Base-by-base conservation (phyloP, 108 stramenopile genomes). In the Cylindrotheca fusiformis region DNA sequence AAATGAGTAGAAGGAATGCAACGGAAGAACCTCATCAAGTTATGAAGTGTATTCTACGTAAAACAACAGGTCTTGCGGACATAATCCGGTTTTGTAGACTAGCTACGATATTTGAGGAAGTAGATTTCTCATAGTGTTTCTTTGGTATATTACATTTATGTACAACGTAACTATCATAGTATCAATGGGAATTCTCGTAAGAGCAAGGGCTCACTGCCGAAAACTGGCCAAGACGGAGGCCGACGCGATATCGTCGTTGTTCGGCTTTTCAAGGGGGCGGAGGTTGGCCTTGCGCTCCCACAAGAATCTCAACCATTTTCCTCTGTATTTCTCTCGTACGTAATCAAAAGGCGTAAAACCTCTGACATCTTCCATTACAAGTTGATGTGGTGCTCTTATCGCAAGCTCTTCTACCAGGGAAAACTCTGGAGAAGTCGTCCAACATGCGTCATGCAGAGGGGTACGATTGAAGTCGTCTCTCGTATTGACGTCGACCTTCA, bases 391-490 rank as follows among this genome's bases (percentile, higher is more conserved):
- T 41, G 36, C 36, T 10, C 6, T 41, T 6, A 6, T 6, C 36
- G 14, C 6, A 6, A 75, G 50, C 14, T 71, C 50, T 2, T 57
- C 52, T 12, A 36, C 60, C 0, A 80, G 18, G 5, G 71, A 23
- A 22, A 57, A 54, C 8, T 52, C 44, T 0, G 87, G 85, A 22
- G 44, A 31, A 1, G 79, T 27, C 2, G 85, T 86, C 87, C 87
- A 93, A 57, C 82, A 93, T 4, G 86, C 85, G 70, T 89, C 86
- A 56, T 93, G 91, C 3, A 87, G 60, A 1, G 88, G 86, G 1
- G 81, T 93, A 1, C 88, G 71, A 24, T 88, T 86, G 29, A 64
- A 82, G 59, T 89, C 91, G 72, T 86, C 85, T 27, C 80, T 71
- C 18, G 77, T 78, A 27, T 63, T 36, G 3, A 83, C 32, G 19